A percentile compares a stretch with the other conserved stretches of the same genome.
Evolutionary conservation across 2,329 filamentous ascomycete genomes (phyloP).

Genomic region (Verticillium nonalfalfae): DNA sequence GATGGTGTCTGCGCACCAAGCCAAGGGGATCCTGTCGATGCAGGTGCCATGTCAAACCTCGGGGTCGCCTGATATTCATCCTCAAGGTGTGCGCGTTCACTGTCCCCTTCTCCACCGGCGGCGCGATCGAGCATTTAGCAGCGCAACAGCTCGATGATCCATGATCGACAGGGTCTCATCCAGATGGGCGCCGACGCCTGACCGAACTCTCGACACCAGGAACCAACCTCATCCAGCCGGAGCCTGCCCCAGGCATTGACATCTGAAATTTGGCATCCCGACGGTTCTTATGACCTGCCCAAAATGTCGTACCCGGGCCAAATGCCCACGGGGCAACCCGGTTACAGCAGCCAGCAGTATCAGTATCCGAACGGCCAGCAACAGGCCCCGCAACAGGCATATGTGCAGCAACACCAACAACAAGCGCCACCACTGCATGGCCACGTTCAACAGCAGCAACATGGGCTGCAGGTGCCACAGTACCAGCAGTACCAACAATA

Average conservation of each 20-base stretch:
- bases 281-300: conserved; percentile 13
- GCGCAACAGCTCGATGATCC: background rate
- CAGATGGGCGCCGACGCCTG: background rate
- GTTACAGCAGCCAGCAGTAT: conserved; percentile 28
- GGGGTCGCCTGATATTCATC: background rate
- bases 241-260: background rate
- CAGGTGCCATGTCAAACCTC: background rate
- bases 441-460: conserved; percentile 17
- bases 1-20: background rate
- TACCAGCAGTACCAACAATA: conserved; percentile 16
- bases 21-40: background rate
- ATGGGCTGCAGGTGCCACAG: conserved; percentile 15
- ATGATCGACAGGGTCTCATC: background rate
- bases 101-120: background rate
- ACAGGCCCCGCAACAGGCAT: conserved; percentile 11
- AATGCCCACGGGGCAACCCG: conserved; percentile 30
- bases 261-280: background rate
- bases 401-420: conserved; percentile 11
- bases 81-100: background rate
- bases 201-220: background rate
- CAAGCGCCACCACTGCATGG: conserved; percentile 20
- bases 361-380: conserved; percentile 14
- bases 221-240: background rate
- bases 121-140: background rate
- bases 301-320: conserved; percentile 28